Evolutionary conservation across 495 filamentous ascomycete species (phyloP), one percentile per base, ranked within the genome.

Genomic region (Neurospora sp.): DNA sequence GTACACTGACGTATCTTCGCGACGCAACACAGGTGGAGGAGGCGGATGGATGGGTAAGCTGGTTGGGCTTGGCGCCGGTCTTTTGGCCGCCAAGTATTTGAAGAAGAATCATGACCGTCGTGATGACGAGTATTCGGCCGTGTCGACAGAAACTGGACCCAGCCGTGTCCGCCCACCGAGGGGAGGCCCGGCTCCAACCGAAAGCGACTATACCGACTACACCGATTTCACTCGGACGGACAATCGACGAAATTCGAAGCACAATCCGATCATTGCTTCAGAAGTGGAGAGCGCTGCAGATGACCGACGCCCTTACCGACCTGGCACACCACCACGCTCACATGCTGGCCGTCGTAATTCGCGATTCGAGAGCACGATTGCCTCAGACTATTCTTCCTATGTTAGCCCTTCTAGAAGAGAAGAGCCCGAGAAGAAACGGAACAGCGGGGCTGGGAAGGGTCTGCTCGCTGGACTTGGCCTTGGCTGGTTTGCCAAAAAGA

Each of bases 21-120:
- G 75, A 27, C 75, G 79, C 31, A 76, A 69, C 41, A 84, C 62
- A 38, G 75, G 70, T 12, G 71, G 66, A 78, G 83, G 71, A 77
- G 86, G 88, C 12, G 88, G 90, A 14, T 88, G 90, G 81, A 87
- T 89, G 76, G 88, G 91, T 77, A 89, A 87, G 72, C 71, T 96
- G 0, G 77, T 94, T 10, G 90, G 90, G 16, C 80, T 90, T 12
- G 94, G 91, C 35, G 91, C 87, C 46, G 88, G 88, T 23, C 86
- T 88, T 20, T 80, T 94, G 23, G 87, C 89, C 12, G 91, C 89
- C 77, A 90, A 84, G 46, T 86, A 90, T 72, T 88, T 90, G 76
- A 89, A 89, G 74, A 85, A 90, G 71, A 85, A 89, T 70, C 81
- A 85, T 38, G 83, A 84, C 70, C 86, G 89, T 74, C 84, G 87